Conservation (phyloP, 352 stramenopile species). For the Phytophthora crassamura region DNA sequence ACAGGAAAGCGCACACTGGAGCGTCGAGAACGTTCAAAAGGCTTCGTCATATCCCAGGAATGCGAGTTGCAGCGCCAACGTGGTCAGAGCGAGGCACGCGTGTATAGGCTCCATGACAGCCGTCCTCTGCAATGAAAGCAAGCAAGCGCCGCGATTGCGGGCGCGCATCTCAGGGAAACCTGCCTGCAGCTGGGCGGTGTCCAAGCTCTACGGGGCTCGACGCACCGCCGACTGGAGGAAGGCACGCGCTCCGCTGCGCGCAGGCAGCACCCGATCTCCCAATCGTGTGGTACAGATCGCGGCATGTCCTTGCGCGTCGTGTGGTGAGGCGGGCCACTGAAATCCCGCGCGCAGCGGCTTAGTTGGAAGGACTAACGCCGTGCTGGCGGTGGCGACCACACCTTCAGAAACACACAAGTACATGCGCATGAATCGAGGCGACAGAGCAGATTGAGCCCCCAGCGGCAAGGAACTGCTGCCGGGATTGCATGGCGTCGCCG, state of each 20-base stretch:
- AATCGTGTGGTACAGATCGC: constrained; percentile 19
- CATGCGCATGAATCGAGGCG: too few relatives aligned
- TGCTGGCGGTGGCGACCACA: constrained; percentile 4
- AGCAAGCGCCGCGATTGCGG: constrained; percentile 6
- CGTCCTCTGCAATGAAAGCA: background rate
- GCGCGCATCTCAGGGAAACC: constrained; percentile 4
- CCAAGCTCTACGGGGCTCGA: background rate
- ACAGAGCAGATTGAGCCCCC: background rate
- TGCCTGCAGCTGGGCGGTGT: constrained; percentile 5
- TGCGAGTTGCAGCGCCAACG: constrained; percentile 1
- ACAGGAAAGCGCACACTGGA: background rate
- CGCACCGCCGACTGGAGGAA: constrained; percentile 22
- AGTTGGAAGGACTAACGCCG: background rate
- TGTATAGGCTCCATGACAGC: background rate
- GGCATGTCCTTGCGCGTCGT: constrained; percentile 20
- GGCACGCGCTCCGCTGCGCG: constrained; percentile 21
- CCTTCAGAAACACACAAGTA: constrained; percentile 1
- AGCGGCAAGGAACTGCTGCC: background rate
- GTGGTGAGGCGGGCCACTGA: constrained; percentile 17
- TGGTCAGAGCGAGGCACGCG: background rate
- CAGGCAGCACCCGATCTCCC: constrained; percentile 17
- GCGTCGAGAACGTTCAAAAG: constrained; percentile 16
- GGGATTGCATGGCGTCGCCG: background rate
- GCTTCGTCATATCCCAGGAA: constrained; percentile 5
- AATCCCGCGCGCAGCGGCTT: background rate